Evolutionary conservation across 345 rosid genomes (phyloP), one percentile per base, ranked within the genome.

Genomic region (Camelina neglecta): DNA sequence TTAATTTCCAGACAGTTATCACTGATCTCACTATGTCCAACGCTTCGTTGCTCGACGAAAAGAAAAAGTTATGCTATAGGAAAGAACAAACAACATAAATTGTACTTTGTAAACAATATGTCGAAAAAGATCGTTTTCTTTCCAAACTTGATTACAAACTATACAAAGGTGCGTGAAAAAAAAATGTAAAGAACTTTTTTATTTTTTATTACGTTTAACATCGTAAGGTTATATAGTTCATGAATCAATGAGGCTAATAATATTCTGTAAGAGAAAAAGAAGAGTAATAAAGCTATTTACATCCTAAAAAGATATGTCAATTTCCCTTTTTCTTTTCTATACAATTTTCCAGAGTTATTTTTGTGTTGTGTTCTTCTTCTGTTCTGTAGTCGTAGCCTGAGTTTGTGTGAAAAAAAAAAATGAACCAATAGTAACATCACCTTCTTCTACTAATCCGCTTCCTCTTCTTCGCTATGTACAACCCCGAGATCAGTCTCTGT

Each of bases 361-460:
- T 56, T 47, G 51, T 48, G 23, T 36, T 36, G 31, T 29, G 31
- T 29, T 29, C 31, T 29, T 61, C 11, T 33, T 61, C 49, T 53
- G 75, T 44, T 53, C 39, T 51, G 74, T 53, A 31, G 50, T 61
- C 21, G 57, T 44, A 47, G 23, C 35, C 26, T 39, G 59, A 51
- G 75, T 62, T 62, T 76, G 44, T 44, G 58, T 69, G 65, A 49
- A 67, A 59, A 67, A 38, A 47, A 66, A 47, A 47, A 76, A 76
- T 11, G 50, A 57, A 57, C 66, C 72, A 71, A 71, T 15, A 55
- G 55, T 70, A 76, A 47, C 35, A 11, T 54, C 71, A 76, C 75
- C 71, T 55, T 45, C 93, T 93, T 87, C 84, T 88, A 87, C 84
- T 89, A 87, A 64, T 81, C 83, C 69, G 82, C 69, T 79, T 81